Evolutionary conservation across 768 basidiomycete species (phyloP).

Genomic region (Leccinum aurantiacum): DNA sequence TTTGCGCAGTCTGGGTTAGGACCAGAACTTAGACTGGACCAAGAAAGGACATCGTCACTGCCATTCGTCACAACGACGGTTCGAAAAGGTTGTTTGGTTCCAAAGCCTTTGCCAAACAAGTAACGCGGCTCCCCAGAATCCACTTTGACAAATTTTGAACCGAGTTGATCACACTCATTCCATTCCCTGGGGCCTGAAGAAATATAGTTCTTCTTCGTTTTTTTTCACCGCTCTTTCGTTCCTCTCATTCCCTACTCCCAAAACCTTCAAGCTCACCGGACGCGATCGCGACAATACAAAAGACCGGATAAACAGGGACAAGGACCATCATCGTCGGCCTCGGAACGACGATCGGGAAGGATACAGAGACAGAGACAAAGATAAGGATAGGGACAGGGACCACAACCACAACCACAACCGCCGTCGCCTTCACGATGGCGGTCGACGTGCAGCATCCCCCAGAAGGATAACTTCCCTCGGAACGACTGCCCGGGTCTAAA

Average conservation of each 20-base stretch:
- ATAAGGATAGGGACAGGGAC: conserved; percentile 2
- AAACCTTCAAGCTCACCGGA: conserved; percentile 20
- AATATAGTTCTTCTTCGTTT: neutral
- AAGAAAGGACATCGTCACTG: no score
- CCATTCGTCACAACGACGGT: no score
- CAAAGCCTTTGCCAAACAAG: conserved; percentile 27
- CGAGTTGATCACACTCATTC: no score
- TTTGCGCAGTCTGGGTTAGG: no score
- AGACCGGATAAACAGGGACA: conserved; percentile 12
- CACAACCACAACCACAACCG: conserved; percentile 1
- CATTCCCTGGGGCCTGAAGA: neutral
- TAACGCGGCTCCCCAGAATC: no score
- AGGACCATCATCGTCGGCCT: conserved; percentile 8
- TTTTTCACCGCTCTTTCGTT: neutral
- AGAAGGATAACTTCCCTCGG: conserved; percentile 6
- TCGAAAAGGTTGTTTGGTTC: no score
- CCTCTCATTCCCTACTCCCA: conserved; percentile 17
- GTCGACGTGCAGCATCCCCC: conserved; percentile 20
- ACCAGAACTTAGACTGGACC: no score
- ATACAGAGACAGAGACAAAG: conserved; percentile 5
- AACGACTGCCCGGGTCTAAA: conserved; percentile 23
- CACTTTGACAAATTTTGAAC: neutral
- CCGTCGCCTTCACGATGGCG: conserved; percentile 1
- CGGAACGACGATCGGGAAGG: conserved; percentile 10
- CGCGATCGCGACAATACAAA: conserved; percentile 15